Evolutionary conservation across 2,329 filamentous ascomycete genomes (phyloP), one percentile per base, ranked within the genome.

Genomic region (Gaeumannomyces tritici): DNA sequence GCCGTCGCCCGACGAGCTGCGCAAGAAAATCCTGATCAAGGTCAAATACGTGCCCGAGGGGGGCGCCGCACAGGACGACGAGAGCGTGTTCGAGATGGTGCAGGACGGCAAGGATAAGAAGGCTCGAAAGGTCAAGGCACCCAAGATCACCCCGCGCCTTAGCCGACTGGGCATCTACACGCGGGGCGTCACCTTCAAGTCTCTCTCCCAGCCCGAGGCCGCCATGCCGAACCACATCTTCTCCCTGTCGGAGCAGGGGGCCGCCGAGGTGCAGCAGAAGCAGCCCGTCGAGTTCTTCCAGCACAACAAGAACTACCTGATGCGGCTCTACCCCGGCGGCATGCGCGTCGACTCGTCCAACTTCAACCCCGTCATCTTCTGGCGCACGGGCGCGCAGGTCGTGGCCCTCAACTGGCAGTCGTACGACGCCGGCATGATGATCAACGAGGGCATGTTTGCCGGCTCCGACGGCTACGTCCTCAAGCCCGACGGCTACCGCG

Each of bases 361-460:
- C 71, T 80, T 96, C 15, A 91, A 96, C 67, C 92, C 93, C 5
- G 84, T 86, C 1, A 81, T 88, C 4, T 95, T 93, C 74, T 97
- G 93, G 93, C 83, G 91, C 42, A 88, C 90, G 66, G 93, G 93
- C 21, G 88, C 96, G 3, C 93, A 97, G 74, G 88, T 97, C 68
- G 91, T 96, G 1, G 93, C 93, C 0, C 79, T 98, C 64, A 97
- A 97, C 75, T 98, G 93, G 91, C 93, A 98, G 74, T 88, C 87
- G 65, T 87, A 89, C 73, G 92, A 97, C 70, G 89, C 90, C 67
- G 92, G 91, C 42, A 96, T 96, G 88, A 98, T 97, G 93, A 82
- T 96, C 15, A 97, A 97, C 71, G 88, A 95, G 71, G 93, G 86
- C 68, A 95, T 96, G 91, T 96, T 96, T 74, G 83, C 86, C 2